These are phyloP conservation scores for Halocafeteria seosinensis DNA, from an alignment of 108 stramenopile species.

Conservation along the genomic window DNA sequence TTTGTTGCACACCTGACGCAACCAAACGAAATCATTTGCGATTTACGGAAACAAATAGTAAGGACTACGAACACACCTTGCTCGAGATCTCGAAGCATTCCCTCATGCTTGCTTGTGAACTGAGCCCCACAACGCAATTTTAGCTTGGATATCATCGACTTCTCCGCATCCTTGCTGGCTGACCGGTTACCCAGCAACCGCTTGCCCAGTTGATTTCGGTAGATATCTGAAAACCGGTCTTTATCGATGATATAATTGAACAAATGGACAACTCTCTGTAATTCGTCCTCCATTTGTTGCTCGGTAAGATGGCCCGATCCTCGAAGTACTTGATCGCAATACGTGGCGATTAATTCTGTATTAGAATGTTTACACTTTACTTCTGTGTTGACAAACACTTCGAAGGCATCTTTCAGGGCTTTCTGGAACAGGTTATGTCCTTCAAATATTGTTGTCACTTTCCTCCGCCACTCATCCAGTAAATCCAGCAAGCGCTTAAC, in stretches of 20 bases:
- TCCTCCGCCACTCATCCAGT: slow-evolving; percentile 78
- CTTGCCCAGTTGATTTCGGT: slow-evolving; percentile 89
- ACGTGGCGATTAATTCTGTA: slow-evolving; percentile 89
- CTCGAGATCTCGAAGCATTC: slow-evolving; percentile 91
- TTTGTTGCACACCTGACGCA: too few species aligned
- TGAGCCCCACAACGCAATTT: slow-evolving; percentile 95
- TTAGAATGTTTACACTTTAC: slow-evolving; percentile 63
- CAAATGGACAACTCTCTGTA: slow-evolving; percentile 81
- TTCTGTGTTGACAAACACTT: slow-evolving; percentile 82
- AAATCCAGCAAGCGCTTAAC: slow-evolving; percentile 81
- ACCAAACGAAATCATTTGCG: too few species aligned
- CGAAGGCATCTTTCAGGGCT: slow-evolving; percentile 96
- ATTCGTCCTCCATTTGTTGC: slow-evolving; percentile 67
- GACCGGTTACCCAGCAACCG: slow-evolving; percentile 85
- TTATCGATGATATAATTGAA: slow-evolving; percentile 95
- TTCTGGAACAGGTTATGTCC: slow-evolving; percentile 87
- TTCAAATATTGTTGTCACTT: slow-evolving; percentile 71
- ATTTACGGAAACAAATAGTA: too few species aligned
- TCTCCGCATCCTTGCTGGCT: slow-evolving; percentile 88
- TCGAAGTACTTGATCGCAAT: slow-evolving; percentile 92
- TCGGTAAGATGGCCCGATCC: slow-evolving; percentile 85
- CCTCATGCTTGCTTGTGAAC: slow-evolving; percentile 98
- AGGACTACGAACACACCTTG: too few species aligned
- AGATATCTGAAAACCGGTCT: slow-evolving; percentile 96
- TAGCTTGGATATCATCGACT: slow-evolving; percentile 92